Evolutionary conservation across 1,284 basidiomycete species (phyloP).

Genomic region (Ustilago xerochloae): DNA sequence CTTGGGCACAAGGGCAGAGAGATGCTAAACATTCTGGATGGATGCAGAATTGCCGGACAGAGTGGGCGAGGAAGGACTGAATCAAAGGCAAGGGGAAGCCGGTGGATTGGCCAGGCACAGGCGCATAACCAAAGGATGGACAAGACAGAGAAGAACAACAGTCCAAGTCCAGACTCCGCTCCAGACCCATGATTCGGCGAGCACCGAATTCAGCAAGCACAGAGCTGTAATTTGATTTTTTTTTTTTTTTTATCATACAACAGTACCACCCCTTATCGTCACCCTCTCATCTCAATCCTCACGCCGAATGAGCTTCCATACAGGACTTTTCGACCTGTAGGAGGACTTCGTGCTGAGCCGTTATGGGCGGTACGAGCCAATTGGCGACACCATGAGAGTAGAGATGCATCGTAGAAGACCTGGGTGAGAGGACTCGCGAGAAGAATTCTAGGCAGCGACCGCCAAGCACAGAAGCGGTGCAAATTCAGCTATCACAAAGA

Average conservation of each 20-base stretch:
- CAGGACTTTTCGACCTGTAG: too few relatives aligned
- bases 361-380: too few relatives aligned
- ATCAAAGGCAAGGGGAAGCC: background rate
- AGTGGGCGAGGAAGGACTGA: background rate
- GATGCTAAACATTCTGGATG: background rate
- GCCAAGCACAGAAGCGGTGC: background rate
- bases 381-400: too few relatives aligned
- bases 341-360: too few relatives aligned
- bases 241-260: too few relatives aligned
- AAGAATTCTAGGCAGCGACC: background rate
- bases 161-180: constrained; percentile 3
- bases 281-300: too few relatives aligned
- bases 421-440: background rate
- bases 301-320: too few relatives aligned
- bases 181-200: background rate
- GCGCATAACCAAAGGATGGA: background rate
- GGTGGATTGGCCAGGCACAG: background rate
- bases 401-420: too few relatives aligned
- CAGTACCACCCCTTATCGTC: too few relatives aligned
- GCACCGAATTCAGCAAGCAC: too few relatives aligned
- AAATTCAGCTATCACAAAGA: background rate
- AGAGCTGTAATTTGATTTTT: too few relatives aligned
- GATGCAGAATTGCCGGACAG: too few relatives aligned
- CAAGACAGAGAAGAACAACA: background rate
- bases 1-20: background rate